These are phyloP conservation scores for Zasmidium angulare DNA, from an alignment of 2,329 filamentous ascomycete species.

Conservation along the genomic window DNA sequence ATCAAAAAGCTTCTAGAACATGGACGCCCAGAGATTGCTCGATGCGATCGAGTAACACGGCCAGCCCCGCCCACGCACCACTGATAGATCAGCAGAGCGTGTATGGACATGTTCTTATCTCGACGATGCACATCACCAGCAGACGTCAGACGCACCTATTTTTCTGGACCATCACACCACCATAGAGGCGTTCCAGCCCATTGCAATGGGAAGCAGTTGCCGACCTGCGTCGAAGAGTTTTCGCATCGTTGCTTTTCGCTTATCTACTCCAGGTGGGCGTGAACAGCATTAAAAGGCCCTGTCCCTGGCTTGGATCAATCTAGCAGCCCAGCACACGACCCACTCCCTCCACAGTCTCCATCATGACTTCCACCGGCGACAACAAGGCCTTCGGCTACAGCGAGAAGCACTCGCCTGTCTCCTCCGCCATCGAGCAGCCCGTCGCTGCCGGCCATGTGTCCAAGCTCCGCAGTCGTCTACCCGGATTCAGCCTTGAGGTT, in stretches of 20 bases:
- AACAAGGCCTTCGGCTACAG: slow-evolving; percentile 14
- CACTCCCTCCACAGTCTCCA: not conserved
- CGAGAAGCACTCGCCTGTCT: slow-evolving; percentile 27
- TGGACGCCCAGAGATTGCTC: not conserved
- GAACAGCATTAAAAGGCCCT: not conserved
- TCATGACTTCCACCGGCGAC: slow-evolving; percentile 12
- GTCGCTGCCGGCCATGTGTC: slow-evolving; percentile 26
- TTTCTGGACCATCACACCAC: not conserved
- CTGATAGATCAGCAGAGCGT: not conserved
- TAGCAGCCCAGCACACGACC: not conserved
- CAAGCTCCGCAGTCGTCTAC: slow-evolving; percentile 25
- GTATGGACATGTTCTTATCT: no score
- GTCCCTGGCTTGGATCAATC: not conserved
- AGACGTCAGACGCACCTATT: not conserved
- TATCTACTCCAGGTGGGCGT: not conserved
- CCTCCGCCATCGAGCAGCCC: slow-evolving; percentile 26
- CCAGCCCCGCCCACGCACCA: not conserved
- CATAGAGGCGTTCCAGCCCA: not conserved
- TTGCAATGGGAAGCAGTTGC: not conserved
- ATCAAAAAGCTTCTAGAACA: no score
- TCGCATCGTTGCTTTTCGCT: not conserved
- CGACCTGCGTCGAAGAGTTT: not conserved
- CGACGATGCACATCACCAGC: not conserved
- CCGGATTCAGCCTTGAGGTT: slow-evolving; percentile 34
- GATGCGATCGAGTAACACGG: not conserved